phyloP scores from a whole-genome alignment of 2,329 filamentous ascomycete species.

The Paracoccidioides brasiliensis region DNA sequence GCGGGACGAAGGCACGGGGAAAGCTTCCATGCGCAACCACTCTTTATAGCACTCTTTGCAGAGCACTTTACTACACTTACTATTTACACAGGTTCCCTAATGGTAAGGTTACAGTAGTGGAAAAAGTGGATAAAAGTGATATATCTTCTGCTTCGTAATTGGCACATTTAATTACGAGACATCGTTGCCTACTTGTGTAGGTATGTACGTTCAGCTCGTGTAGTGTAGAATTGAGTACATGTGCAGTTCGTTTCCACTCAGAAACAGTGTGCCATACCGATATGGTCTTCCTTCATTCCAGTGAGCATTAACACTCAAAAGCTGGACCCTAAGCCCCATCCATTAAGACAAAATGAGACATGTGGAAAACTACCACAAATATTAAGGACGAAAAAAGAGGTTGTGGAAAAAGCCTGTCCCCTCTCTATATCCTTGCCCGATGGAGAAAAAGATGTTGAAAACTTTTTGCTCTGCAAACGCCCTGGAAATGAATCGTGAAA shows the following conservation, averaged over 20 bases:
- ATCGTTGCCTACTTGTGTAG: too few species aligned
- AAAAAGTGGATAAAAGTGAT: too few species aligned
- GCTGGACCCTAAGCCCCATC: not conserved
- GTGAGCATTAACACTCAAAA: not conserved
- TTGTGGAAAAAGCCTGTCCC: not conserved
- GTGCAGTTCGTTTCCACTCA: too few species aligned
- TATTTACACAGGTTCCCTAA: too few species aligned
- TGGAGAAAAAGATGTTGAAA: constrained; percentile 27
- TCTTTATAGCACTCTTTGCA: too few species aligned
- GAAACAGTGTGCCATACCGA: not conserved
- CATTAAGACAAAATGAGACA: not conserved
- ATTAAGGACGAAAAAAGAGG: not conserved
- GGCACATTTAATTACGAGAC: not conserved
- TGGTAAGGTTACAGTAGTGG: not conserved
- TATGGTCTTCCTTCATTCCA: not conserved
- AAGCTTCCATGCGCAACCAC: too few species aligned
- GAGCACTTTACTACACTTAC: too few species aligned
- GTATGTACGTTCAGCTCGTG: too few species aligned
- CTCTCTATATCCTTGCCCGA: constrained; percentile 2
- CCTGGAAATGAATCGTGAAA: constrained; percentile 15
- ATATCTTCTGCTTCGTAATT: not conserved
- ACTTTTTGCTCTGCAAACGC: constrained; percentile 30
- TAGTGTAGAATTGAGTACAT: too few species aligned
- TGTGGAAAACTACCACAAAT: not conserved
- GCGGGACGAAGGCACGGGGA: too few species aligned